phyloP scores from a whole-genome alignment of 352 stramenopile species.

The Pythium sp. region DNA sequence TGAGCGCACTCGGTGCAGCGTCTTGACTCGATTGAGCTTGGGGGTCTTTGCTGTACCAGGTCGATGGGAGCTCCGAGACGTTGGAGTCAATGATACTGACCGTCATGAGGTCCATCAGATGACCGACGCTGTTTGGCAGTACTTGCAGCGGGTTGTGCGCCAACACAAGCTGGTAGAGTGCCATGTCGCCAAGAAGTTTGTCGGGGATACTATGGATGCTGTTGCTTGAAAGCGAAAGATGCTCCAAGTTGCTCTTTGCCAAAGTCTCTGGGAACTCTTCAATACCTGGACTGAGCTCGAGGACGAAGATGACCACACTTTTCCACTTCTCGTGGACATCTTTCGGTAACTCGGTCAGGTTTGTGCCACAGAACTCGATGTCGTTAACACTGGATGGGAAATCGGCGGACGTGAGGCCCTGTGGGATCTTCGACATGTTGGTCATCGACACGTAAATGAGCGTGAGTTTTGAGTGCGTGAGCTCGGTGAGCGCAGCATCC shows the following conservation, averaged over 20 bases:
- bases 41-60: neutral
- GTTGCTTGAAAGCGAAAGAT: slow-evolving; percentile 15
- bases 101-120: slow-evolving; percentile 1
- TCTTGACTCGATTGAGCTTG: neutral
- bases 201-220: slow-evolving; percentile 1
- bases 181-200: neutral
- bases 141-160: slow-evolving; percentile 6
- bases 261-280: slow-evolving; percentile 3
- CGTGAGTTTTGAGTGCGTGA: slow-evolving; percentile 5
- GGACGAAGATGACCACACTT: neutral
- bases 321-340: slow-evolving; percentile 12
- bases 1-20: neutral
- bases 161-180: slow-evolving; percentile 2
- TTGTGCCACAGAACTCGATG: slow-evolving; percentile 14
- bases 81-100: slow-evolving; percentile 5
- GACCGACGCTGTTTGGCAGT: slow-evolving; percentile 1
- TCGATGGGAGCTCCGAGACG: slow-evolving; percentile 2
- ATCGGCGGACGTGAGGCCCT: neutral
- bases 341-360: slow-evolving; percentile 8
- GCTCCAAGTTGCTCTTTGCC: neutral
- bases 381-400: slow-evolving; percentile 8
- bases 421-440: slow-evolving; percentile 15
- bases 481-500: slow-evolving; percentile 13
- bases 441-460: slow-evolving; percentile 8
- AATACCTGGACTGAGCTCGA: slow-evolving; percentile 11